Conservation (phyloP, 768 basidiomycete species). For the Rickenella mellea region DNA sequence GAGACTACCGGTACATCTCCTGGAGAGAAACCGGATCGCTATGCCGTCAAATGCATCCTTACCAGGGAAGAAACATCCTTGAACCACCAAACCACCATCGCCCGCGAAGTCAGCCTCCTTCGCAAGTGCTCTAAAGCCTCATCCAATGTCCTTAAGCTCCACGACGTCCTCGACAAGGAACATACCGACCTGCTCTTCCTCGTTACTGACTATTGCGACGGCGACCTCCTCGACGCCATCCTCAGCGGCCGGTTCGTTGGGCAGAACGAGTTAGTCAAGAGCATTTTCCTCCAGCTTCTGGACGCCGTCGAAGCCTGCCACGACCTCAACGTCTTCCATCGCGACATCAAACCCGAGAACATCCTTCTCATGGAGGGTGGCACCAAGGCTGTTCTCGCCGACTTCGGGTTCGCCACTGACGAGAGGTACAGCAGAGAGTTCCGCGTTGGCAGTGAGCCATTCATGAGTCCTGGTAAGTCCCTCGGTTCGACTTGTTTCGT, state of each 20-base stretch:
- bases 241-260: constrained; percentile 18
- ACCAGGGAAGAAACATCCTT: neutral
- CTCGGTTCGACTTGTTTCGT: neutral
- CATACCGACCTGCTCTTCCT: neutral
- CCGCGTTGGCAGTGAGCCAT: constrained; percentile 20
- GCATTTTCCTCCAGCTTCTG: constrained; percentile 36
- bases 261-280: constrained; percentile 29
- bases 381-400: constrained; percentile 3
- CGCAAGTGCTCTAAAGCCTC: neutral
- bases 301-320: constrained; percentile 40
- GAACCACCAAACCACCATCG: neutral
- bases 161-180: neutral
- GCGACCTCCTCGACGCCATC: constrained; percentile 37
- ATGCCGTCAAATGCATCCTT: neutral
- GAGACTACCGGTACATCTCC: too few relatives aligned
- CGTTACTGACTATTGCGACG: constrained; percentile 15
- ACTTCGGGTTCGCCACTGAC: constrained; percentile 25
- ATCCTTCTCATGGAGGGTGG: constrained; percentile 24
- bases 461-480: constrained; percentile 24
- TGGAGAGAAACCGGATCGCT: neutral
- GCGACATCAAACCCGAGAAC: constrained; percentile 43
- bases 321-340: constrained; percentile 35
- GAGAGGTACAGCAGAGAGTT: constrained; percentile 12
- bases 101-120: neutral
- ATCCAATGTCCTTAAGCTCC: neutral